phyloP scores from a whole-genome alignment of 306 rosid genomes.

The Vachellia pachyceras region DNA sequence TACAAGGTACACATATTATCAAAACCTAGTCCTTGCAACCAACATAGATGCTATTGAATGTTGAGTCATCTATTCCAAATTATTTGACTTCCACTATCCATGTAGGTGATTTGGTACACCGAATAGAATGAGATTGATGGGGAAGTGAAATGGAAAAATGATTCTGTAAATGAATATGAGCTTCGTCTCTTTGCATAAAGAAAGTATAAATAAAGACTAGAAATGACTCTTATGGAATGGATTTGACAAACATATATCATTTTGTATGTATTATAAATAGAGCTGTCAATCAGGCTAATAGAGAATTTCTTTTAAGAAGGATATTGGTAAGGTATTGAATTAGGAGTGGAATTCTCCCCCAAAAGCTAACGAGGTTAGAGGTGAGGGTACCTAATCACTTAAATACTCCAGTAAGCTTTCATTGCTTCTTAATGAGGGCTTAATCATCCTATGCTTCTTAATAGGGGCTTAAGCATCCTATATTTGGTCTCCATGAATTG shows the following conservation, averaged over 20 bases:
- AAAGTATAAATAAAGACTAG: not conserved
- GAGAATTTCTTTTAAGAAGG: no score
- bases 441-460: no score
- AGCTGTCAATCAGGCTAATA: not conserved
- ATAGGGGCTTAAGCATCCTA: not conserved
- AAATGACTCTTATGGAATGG: not conserved
- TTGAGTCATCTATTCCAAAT: not conserved
- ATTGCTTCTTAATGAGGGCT: not conserved
- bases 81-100: no score
- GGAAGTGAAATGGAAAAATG: not conserved
- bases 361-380: not conserved
- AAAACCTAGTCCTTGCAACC: not conserved
- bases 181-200: not conserved
- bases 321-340: not conserved
- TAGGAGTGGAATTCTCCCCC: not conserved
- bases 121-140: not conserved
- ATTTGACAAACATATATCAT: not conserved
- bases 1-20: not conserved
- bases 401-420: not conserved
- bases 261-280: not conserved
- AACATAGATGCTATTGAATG: conserved; percentile 13
- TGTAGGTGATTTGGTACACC: no score
- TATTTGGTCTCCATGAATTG: not conserved
- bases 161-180: not conserved
- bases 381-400: not conserved